A percentile compares a stretch with the other conserved stretches of the same genome.
Conservation (phyloP, 1,284 basidiomycete genomes). For the Cerioporus squamosus region DNA sequence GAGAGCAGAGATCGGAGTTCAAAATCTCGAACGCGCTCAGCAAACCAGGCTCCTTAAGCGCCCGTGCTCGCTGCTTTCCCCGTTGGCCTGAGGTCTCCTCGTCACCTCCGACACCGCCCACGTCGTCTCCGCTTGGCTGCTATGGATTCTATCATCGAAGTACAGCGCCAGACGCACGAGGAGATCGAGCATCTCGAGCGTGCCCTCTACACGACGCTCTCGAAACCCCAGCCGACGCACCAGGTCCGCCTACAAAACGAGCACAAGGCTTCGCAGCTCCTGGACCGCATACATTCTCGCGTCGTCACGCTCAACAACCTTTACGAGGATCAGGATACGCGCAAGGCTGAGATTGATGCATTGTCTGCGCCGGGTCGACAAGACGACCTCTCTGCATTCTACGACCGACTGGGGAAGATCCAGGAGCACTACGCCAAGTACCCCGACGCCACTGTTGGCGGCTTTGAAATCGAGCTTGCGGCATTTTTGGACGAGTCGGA, state of each 20-base stretch:
- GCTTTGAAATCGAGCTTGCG: slow-evolving; percentile 82
- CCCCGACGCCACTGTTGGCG: slow-evolving; percentile 83
- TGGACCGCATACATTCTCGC: slow-evolving; percentile 81
- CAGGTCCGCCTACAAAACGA: slow-evolving; percentile 77
- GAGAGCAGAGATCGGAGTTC: slow-evolving; percentile 56
- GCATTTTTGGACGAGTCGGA: slow-evolving; percentile 80
- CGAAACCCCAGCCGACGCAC: slow-evolving; percentile 63
- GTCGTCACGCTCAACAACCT: slow-evolving; percentile 65
- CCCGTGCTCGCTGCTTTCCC: slow-evolving; percentile 8
- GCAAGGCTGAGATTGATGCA: slow-evolving; percentile 64
- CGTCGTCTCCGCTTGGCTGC: slow-evolving; percentile 2
- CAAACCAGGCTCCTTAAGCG: slow-evolving; percentile 10
- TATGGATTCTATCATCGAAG: slow-evolving; percentile 94
- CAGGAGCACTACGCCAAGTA: slow-evolving; percentile 97
- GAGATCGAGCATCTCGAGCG: slow-evolving; percentile 91
- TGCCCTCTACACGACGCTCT: slow-evolving; percentile 72
- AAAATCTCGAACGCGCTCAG: slow-evolving; percentile 38
- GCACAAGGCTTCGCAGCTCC: slow-evolving; percentile 86
- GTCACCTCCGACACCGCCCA: background rate
- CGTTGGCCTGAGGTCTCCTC: slow-evolving; percentile 6
- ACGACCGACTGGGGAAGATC: slow-evolving; percentile 90
- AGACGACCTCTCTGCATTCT: slow-evolving; percentile 91
- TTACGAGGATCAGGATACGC: slow-evolving; percentile 76
- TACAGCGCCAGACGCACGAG: slow-evolving; percentile 93
- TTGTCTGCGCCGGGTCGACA: slow-evolving; percentile 60